Percentiles rank a stretch among this genome's conserved stretches.
These are phyloP conservation scores for Starmerella khaoyaiensis DNA, from an alignment of 805 yeast genomes.

Conservation along the genomic window DNA sequence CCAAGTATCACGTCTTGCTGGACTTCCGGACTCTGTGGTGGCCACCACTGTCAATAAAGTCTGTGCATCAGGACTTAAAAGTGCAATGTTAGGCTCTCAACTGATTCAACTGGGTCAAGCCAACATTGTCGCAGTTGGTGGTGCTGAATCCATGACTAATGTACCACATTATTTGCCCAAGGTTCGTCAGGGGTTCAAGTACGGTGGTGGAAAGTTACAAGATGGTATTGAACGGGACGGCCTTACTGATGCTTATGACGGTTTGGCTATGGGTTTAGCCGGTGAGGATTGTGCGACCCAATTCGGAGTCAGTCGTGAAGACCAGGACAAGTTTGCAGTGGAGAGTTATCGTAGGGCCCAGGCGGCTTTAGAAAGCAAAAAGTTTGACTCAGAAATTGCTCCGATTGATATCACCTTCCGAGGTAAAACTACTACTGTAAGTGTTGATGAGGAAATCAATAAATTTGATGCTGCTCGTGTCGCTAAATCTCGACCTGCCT, in stretches of 20 bases:
- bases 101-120: conserved; percentile 76
- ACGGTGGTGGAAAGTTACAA: conserved; percentile 63
- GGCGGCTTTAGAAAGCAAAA: conserved; percentile 64
- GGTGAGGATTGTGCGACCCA: conserved; percentile 94
- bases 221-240: conserved; percentile 94
- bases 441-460: conserved; percentile 68
- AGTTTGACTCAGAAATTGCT: conserved; percentile 66
- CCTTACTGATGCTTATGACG: conserved; percentile 78
- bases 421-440: conserved; percentile 67
- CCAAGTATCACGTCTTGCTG: conserved; percentile 90
- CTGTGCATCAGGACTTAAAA: conserved; percentile 92
- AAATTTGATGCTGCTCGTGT: conserved; percentile 68
- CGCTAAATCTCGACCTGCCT: conserved; percentile 78
- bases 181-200: conserved; percentile 80
- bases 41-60: conserved; percentile 94
- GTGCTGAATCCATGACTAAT: conserved; percentile 95
- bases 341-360: conserved; percentile 78
- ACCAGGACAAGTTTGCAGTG: conserved; percentile 81
- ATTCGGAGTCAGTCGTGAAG: conserved; percentile 61
- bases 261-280: conserved; percentile 86
- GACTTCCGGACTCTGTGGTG: conserved; percentile 63
- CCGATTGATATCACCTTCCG: conserved; percentile 75
- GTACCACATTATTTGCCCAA: conserved; percentile 82
- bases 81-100: conserved; percentile 83
- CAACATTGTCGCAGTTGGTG: conserved; percentile 90